phyloP scores from a whole-genome alignment of 2,329 filamentous ascomycete genomes.

The Alternaria longipes region DNA sequence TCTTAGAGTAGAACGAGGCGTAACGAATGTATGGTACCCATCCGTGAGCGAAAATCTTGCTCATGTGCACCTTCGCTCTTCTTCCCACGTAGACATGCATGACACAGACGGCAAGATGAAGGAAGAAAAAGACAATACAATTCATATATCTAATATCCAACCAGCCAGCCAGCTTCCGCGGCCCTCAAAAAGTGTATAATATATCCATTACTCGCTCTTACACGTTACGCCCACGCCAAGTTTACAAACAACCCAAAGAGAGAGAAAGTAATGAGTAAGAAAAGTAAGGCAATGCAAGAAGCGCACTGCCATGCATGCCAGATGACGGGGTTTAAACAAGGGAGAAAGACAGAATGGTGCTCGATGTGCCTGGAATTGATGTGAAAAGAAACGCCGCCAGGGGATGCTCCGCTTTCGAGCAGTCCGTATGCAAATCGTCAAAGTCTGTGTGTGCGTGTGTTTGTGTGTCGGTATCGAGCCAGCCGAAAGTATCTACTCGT shows the following conservation, averaged over 20 bases:
- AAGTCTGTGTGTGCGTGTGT: not conserved
- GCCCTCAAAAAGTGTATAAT: not conserved
- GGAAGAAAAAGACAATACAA: not conserved
- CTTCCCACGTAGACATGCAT: not conserved
- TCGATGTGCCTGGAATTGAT: slow-evolving; percentile 4
- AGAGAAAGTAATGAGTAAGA: slow-evolving; percentile 6
- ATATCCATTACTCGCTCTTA: slow-evolving; percentile 2
- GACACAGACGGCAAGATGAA: not conserved
- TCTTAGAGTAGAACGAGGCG: too few relatives aligned
- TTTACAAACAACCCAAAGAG: not conserved
- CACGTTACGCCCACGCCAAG: not conserved
- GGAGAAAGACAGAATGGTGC: not conserved
- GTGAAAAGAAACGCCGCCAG: slow-evolving; percentile 18
- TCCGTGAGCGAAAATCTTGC: too few relatives aligned
- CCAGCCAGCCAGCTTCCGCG: not conserved
- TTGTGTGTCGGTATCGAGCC: slow-evolving; percentile 28
- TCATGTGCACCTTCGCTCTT: too few relatives aligned
- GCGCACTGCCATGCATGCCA: slow-evolving; percentile 40
- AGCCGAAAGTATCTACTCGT: slow-evolving; percentile 26
- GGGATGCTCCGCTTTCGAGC: slow-evolving; percentile 10
- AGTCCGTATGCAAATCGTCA: slow-evolving; percentile 33
- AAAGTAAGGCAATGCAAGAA: slow-evolving; percentile 31
- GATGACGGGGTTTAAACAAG: slow-evolving; percentile 19
- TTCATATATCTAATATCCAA: not conserved
- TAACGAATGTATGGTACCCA: too few relatives aligned